A percentile compares a stretch with the other conserved stretches of the same genome.
These are phyloP conservation scores for Colletotrichum tanaceti DNA, from an alignment of 2,329 filamentous ascomycete genomes.

Conservation along the genomic window DNA sequence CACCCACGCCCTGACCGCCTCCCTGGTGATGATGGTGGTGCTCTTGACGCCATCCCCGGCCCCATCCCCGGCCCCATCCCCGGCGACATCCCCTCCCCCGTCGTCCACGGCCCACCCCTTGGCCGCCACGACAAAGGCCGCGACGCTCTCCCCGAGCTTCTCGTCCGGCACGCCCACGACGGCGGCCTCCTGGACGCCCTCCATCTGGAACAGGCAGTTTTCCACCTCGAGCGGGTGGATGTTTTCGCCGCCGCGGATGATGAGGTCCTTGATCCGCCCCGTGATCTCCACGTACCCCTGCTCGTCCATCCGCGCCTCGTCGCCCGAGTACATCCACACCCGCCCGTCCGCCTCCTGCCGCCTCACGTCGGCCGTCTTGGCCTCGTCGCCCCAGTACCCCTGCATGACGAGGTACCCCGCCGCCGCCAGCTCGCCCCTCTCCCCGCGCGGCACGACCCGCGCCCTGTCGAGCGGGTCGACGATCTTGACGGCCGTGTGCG, in stretches of 20 bases:
- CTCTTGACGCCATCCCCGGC: slow-evolving; percentile 37
- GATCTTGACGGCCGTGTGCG: slow-evolving; percentile 82
- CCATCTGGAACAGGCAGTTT: slow-evolving; percentile 82
- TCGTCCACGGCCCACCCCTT: slow-evolving; percentile 41
- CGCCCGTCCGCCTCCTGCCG: slow-evolving; percentile 60
- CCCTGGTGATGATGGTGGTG: slow-evolving; percentile 62
- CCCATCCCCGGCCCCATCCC: slow-evolving; percentile 38
- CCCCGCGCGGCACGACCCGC: slow-evolving; percentile 69
- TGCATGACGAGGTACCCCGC: slow-evolving; percentile 91
- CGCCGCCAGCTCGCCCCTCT: slow-evolving; percentile 83
- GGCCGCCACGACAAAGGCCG: slow-evolving; percentile 76
- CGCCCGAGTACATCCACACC: slow-evolving; percentile 91
- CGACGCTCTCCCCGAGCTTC: slow-evolving; percentile 86
- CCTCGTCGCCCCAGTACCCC: slow-evolving; percentile 85
- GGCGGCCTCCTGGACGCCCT: slow-evolving; percentile 77
- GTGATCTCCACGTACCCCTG: slow-evolving; percentile 91
- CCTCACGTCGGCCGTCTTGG: slow-evolving; percentile 75
- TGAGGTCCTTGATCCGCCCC: slow-evolving; percentile 92
- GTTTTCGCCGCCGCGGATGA: slow-evolving; percentile 95
- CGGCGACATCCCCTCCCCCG: slow-evolving; percentile 43
- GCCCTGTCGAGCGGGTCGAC: slow-evolving; percentile 74
- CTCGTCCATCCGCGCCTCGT: slow-evolving; percentile 87
- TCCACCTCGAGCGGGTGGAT: slow-evolving; percentile 95
- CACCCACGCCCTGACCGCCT: slow-evolving; percentile 79
- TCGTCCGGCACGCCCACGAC: slow-evolving; percentile 88